Conservation (phyloP, 2,329 filamentous ascomycete species). For the Fonsecaea pugnacius region DNA sequence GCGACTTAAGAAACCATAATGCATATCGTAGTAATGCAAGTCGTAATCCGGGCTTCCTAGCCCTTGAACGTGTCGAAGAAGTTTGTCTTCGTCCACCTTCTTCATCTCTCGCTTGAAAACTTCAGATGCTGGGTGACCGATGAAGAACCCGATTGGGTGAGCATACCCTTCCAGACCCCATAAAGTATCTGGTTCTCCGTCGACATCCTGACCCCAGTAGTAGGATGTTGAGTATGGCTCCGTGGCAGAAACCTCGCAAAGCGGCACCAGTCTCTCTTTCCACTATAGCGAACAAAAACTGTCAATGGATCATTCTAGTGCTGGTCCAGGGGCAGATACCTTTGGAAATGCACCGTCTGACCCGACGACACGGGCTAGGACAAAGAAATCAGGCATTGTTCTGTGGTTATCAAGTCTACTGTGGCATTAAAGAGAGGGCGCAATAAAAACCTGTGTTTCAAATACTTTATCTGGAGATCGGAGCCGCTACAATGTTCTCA, state of each 20-base stretch:
- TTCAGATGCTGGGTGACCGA: slow-evolving; percentile 9
- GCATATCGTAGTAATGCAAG: slow-evolving; percentile 24
- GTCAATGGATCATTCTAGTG: neutral
- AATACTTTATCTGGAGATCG: too few species aligned
- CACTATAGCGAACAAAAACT: slow-evolving; percentile 10
- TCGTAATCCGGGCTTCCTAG: slow-evolving; percentile 25
- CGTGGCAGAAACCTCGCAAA: slow-evolving; percentile 21
- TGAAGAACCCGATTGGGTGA: slow-evolving; percentile 20
- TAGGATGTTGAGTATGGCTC: slow-evolving; percentile 25
- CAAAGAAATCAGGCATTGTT: slow-evolving; percentile 23
- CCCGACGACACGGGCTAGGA: slow-evolving; percentile 19
- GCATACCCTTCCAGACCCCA: slow-evolving; percentile 25
- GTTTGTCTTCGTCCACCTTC: slow-evolving; percentile 28
- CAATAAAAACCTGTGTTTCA: neutral
- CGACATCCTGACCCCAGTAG: slow-evolving; percentile 21
- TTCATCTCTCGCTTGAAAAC: slow-evolving; percentile 39
- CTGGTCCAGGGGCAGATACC: neutral
- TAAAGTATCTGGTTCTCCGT: slow-evolving; percentile 22
- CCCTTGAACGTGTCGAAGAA: slow-evolving; percentile 23
- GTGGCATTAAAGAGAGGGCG: neutral
- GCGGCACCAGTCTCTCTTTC: slow-evolving; percentile 11
- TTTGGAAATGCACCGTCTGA: slow-evolving; percentile 19
- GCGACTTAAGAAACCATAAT: slow-evolving; percentile 15
- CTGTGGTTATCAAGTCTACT: neutral
- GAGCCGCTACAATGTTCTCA: too few species aligned